Evolutionary conservation across 352 stramenopile genomes (phyloP).

Genomic region (Phytophthora citrophthora): DNA sequence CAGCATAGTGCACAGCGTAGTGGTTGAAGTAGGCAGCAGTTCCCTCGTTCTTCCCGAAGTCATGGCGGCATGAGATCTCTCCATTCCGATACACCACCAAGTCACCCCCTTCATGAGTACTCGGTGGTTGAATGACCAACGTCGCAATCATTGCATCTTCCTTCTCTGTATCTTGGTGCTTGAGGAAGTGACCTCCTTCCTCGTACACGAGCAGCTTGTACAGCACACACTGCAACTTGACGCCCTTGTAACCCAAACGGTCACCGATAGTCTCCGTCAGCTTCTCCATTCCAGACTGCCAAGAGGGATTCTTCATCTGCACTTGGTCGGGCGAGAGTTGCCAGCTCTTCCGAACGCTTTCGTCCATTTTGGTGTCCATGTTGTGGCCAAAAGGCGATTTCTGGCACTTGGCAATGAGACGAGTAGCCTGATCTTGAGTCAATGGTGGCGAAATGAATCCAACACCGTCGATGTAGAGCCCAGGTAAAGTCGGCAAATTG

Average conservation of each 20-base stretch:
- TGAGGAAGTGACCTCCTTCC: constrained; percentile 42
- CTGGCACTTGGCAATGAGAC: neutral
- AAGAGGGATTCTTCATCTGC: constrained; percentile 11
- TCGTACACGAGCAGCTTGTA: constrained; percentile 64
- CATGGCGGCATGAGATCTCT: constrained; percentile 11
- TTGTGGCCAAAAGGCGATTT: constrained; percentile 5
- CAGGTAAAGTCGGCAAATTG: constrained; percentile 1
- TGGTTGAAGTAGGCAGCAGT: constrained; percentile 1
- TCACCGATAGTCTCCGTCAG: constrained; percentile 5
- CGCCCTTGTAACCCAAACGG: constrained; percentile 10
- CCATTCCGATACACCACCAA: constrained; percentile 19
- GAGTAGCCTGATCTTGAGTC: neutral
- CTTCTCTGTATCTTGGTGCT: constrained; percentile 56
- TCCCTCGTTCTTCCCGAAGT: constrained; percentile 19
- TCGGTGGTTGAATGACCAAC: constrained; percentile 43
- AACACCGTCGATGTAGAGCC: constrained; percentile 1
- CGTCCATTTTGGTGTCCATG: constrained; percentile 10
- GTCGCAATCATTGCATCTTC: constrained; percentile 54
- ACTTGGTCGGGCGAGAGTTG: constrained; percentile 1
- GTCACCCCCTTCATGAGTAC: constrained; percentile 22
- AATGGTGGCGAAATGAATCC: neutral
- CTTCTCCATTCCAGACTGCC: constrained; percentile 11
- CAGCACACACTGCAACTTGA: constrained; percentile 14
- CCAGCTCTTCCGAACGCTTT: constrained; percentile 13
- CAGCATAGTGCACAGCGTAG: constrained; percentile 24